These are phyloP conservation scores for Hemileia vastatrix DNA, from an alignment of 1,284 basidiomycete genomes.

Conservation along the genomic window DNA sequence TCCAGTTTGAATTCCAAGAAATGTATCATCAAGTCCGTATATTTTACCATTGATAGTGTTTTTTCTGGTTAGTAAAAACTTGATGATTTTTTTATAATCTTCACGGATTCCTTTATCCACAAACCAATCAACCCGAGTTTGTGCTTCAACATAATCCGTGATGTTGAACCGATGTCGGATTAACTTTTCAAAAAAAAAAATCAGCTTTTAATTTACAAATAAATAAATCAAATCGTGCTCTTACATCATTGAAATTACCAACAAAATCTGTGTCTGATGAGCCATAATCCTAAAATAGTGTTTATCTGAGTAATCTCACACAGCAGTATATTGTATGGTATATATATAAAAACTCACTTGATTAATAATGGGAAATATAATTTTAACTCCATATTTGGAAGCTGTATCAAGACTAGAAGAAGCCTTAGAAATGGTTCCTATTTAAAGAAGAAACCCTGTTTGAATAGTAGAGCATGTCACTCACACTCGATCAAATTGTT, in stretches of 20 bases:
- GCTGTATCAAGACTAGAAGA: background rate
- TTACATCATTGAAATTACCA: background rate
- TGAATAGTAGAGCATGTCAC: no score
- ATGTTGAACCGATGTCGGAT: slow-evolving; percentile 1
- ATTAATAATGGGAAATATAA: slow-evolving; percentile 4
- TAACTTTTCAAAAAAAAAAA: no score
- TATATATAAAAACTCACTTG: background rate
- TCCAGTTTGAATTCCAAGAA: background rate
- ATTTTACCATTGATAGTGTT: background rate
- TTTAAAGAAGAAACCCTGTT: no score
- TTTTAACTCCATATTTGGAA: background rate
- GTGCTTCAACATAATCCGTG: background rate
- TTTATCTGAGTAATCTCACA: no score
- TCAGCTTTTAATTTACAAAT: no score
- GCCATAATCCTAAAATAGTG: background rate
- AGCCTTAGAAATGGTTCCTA: no score
- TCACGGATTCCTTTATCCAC: background rate
- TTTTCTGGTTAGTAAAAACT: background rate
- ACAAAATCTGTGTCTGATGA: background rate
- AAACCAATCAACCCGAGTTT: background rate
- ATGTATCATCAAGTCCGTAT: slow-evolving; percentile 1
- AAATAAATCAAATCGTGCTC: no score
- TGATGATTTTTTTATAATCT: background rate
- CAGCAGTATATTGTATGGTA: background rate
- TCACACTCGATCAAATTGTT: background rate